phyloP scores from a whole-genome alignment of 1,284 basidiomycete genomes.

The Moesziomyces globuligerus region DNA sequence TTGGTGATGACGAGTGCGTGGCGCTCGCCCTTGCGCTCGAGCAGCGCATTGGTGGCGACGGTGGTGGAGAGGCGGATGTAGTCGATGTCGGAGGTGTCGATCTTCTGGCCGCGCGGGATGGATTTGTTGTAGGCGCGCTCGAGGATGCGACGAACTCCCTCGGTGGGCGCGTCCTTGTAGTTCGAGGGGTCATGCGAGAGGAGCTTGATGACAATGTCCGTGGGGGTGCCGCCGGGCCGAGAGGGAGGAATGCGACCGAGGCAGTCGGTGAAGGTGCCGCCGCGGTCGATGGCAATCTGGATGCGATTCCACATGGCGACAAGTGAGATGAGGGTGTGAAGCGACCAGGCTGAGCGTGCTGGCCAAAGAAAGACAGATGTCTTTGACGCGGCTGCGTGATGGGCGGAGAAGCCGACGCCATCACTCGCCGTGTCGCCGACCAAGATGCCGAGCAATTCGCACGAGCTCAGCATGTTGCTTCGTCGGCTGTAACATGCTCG shows the following conservation, averaged over 20 bases:
- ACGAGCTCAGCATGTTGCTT: too few relatives aligned
- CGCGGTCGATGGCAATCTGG: constrained; percentile 64
- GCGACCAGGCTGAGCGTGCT: constrained; percentile 11
- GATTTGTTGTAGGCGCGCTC: constrained; percentile 78
- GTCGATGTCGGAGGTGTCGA: constrained; percentile 86
- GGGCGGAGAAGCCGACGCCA: too few relatives aligned
- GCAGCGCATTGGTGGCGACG: constrained; percentile 92
- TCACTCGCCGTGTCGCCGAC: too few relatives aligned
- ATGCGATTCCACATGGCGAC: constrained; percentile 41
- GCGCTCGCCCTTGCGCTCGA: constrained; percentile 91
- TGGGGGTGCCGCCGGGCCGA: constrained; percentile 18
- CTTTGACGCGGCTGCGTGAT: too few relatives aligned
- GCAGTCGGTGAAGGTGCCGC: constrained; percentile 66
- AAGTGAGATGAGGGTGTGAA: background rate
- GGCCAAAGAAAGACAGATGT: too few relatives aligned
- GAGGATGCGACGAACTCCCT: constrained; percentile 89
- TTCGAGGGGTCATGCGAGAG: constrained; percentile 73
- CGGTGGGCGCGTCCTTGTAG: constrained; percentile 92
- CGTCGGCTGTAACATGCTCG: too few relatives aligned
- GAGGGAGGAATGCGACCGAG: constrained; percentile 49
- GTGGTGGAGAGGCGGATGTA: constrained; percentile 93
- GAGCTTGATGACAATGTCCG: constrained; percentile 68
- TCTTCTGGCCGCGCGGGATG: constrained; percentile 75
- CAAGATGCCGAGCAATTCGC: too few relatives aligned
- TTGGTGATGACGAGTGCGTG: constrained; percentile 91